Evolutionary conservation across 768 basidiomycete species (phyloP), one percentile per base, ranked within the genome.

Genomic region (Cyathus striatus): DNA sequence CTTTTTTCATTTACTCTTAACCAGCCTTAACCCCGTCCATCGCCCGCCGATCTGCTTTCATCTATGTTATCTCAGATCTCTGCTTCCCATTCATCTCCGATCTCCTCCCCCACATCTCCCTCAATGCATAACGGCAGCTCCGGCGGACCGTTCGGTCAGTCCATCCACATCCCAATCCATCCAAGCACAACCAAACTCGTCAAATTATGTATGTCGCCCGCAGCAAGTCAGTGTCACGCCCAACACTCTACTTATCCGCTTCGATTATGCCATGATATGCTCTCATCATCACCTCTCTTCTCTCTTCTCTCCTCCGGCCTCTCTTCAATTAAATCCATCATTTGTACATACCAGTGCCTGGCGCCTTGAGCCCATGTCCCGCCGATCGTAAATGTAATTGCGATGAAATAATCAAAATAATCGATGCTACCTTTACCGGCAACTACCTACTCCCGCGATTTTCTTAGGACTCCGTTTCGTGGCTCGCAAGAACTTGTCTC

Each of bases 1-100:
- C n/a, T n/a, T n/a, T n/a, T n/a, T n/a, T 37, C 35, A 37, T 37
- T 37, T 37, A 13, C 18, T 14, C 35, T 37, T 37, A 37, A 37
- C 10, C 35, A 13, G 10, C 10, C 35, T 37, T 37, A 37, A 37
- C 10, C 35, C 35, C 35, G 35, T 20, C 35, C 18, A 37, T 37
- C 13, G 13, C 18, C 35, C 35, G 35, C 35, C 35, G 35, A 37
- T 37, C 35, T 37, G 14, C 35, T 14, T 30, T 37, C 35, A 37
- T 37, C 35, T 37, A 12, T 10, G 13, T 16, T 20, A 37, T 37
- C 35, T 37, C 18, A 37, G 35, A 37, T 37, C 35, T 5, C 35
- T 30, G 13, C 35, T 32, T 32, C 30, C 14, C 35, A n/a, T 5
- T 37, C 35, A 37, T 37, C 35, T 37, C 35, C 35, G 35, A 37